These are phyloP conservation scores for Stipa capillata DNA, from an alignment of 176 grass and related monocot genomes.

Conservation along the genomic window DNA sequence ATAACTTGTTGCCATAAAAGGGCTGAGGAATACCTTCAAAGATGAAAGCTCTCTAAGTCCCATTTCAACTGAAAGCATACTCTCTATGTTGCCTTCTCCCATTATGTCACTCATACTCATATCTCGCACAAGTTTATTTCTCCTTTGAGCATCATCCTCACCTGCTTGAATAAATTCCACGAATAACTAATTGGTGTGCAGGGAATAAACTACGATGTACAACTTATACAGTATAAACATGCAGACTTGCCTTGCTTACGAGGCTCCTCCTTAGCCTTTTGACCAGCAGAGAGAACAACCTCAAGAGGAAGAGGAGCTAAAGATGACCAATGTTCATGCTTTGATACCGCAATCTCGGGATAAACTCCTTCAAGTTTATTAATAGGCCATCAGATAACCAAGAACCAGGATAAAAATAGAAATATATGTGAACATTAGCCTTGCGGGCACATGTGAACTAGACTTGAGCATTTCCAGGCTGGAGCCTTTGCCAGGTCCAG, in stretches of 20 bases:
- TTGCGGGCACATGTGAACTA: background rate
- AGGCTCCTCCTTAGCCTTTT: constrained; percentile 92
- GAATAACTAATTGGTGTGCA: constrained; percentile 20
- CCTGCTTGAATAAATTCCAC: constrained; percentile 39
- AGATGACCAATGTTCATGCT: constrained; percentile 98
- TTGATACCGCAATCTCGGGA: constrained; percentile 90
- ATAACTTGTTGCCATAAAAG: background rate
- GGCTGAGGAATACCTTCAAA: constrained; percentile 55
- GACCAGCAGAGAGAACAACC: constrained; percentile 93
- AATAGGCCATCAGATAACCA: constrained; percentile 16
- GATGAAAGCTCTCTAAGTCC: constrained; percentile 92
- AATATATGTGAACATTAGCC: background rate
- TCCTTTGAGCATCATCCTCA: constrained; percentile 57
- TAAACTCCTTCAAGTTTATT: constrained; percentile 70
- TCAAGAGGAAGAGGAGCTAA: constrained; percentile 94
- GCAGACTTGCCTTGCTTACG: constrained; percentile 47
- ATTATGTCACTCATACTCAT: constrained; percentile 80
- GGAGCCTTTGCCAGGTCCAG: background rate
- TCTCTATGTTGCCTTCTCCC: constrained; percentile 98
- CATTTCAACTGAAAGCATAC: constrained; percentile 98
- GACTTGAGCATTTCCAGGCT: background rate
- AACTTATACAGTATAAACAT: background rate
- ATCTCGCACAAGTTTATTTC: constrained; percentile 71
- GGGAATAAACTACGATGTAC: background rate
- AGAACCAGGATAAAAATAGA: background rate